These are phyloP conservation scores for Solanum clarkiae DNA, from an alignment of 257 asterid genomes.

Conservation along the genomic window DNA sequence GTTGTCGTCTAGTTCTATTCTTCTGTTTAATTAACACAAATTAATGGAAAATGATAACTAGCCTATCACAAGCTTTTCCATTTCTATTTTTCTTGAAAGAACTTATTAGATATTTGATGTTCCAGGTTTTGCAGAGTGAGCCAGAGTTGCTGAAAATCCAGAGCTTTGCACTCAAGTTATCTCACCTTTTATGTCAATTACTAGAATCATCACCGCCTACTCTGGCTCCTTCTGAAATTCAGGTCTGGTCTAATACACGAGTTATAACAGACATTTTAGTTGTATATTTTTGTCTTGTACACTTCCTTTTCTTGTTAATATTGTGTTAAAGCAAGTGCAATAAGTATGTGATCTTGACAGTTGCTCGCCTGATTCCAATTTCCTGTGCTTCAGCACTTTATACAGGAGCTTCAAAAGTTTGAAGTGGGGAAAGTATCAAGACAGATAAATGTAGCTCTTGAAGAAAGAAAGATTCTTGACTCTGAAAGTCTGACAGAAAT, in stretches of 20 bases:
- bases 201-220: conserved; percentile 32
- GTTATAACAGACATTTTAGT: background rate
- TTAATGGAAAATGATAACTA: background rate
- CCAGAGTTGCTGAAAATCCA: conserved; percentile 54
- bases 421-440: conserved; percentile 43
- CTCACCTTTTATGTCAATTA: conserved; percentile 28
- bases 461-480: conserved; percentile 33
- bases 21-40: background rate
- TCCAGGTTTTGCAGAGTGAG: conserved; percentile 63
- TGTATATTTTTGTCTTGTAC: background rate
- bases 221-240: conserved; percentile 29
- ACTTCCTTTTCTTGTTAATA: background rate
- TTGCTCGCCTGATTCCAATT: conserved; percentile 8
- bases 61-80: background rate
- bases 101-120: background rate
- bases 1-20: background rate
- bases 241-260: conserved; percentile 23
- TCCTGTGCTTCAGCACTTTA: conserved; percentile 22
- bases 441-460: conserved; percentile 38
- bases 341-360: background rate
- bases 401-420: conserved; percentile 47
- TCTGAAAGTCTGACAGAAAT: conserved; percentile 28
- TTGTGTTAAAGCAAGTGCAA: background rate
- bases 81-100: background rate
- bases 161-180: conserved; percentile 36